Conservation (phyloP, 495 filamentous ascomycete genomes). For the Podospora pseudocomata region DNA sequence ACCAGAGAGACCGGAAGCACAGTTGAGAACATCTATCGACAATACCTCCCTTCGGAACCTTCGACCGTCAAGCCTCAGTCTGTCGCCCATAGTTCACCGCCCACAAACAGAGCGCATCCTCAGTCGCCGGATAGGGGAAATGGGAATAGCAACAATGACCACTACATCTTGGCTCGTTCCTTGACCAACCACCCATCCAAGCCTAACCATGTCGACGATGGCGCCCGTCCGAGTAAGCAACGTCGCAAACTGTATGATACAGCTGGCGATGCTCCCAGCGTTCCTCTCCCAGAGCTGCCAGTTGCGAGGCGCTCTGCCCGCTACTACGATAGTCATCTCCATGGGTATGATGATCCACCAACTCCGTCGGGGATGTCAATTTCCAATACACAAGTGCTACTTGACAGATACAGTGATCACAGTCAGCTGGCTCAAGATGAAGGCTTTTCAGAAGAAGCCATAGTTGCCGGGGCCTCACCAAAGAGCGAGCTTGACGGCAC, state of each 20-base stretch:
- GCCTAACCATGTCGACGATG: neutral
- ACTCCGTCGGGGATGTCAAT: neutral
- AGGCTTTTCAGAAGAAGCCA: neutral
- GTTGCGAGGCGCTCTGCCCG: neutral
- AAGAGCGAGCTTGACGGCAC: neutral
- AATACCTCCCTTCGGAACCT: slow-evolving; percentile 23
- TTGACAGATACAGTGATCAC: slow-evolving; percentile 2
- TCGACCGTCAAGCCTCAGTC: neutral
- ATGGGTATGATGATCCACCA: neutral
- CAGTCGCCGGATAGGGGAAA: neutral
- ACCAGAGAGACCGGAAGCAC: slow-evolving; percentile 27
- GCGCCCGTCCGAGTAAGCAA: slow-evolving; percentile 1
- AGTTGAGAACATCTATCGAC: slow-evolving; percentile 31
- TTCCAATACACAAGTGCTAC: slow-evolving; percentile 10
- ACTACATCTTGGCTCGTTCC: slow-evolving; percentile 12
- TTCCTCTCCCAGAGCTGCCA: slow-evolving; percentile 15
- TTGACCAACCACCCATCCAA: neutral
- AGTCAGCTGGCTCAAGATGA: neutral
- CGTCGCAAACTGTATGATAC: slow-evolving; percentile 8
- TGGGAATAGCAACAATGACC: slow-evolving; percentile 13
- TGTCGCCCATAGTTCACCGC: neutral
- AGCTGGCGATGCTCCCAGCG: slow-evolving; percentile 6
- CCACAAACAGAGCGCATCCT: neutral
- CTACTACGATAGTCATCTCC: neutral
- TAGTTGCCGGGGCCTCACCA: neutral